These are phyloP conservation scores for Roridomyces roridus DNA, from an alignment of 768 basidiomycete genomes.

Conservation along the genomic window DNA sequence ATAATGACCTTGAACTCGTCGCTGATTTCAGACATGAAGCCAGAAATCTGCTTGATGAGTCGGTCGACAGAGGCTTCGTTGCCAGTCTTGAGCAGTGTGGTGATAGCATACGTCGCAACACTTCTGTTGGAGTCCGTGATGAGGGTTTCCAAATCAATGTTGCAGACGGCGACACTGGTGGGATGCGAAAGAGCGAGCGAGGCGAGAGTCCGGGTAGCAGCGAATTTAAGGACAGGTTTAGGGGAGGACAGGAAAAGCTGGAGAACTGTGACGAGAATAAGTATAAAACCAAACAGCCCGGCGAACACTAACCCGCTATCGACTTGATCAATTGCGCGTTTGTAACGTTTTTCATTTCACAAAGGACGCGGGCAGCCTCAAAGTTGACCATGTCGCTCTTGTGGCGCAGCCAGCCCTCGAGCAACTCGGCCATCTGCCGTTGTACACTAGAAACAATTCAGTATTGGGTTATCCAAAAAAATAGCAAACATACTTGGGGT, in stretches of 20 bases:
- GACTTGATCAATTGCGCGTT: constrained; percentile 82
- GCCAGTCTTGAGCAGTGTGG: constrained; percentile 98
- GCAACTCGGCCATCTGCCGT: constrained; percentile 89
- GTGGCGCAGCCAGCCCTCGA: constrained; percentile 95
- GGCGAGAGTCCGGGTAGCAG: constrained; percentile 94
- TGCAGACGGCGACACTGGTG: constrained; percentile 86
- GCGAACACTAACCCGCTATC: constrained; percentile 75
- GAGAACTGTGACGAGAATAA: constrained; percentile 60
- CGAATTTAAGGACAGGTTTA: constrained; percentile 94
- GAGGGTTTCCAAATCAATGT: constrained; percentile 94
- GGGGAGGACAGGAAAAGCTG: constrained; percentile 96
- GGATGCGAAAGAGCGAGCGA: constrained; percentile 88
- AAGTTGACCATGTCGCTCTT: constrained; percentile 99
- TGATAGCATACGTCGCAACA: constrained; percentile 98
- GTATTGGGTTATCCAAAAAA: neutral
- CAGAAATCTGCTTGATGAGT: constrained; percentile 98
- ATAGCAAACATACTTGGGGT: constrained; percentile 81
- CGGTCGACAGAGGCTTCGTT: constrained; percentile 99
- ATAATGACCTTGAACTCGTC: constrained; percentile 99
- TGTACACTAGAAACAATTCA: constrained; percentile 65
- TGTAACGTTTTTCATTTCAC: constrained; percentile 90
- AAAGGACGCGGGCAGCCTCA: constrained; percentile 96
- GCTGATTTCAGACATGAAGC: constrained; percentile 99
- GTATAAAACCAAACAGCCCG: constrained; percentile 1
- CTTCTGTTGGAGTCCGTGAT: constrained; percentile 96